Evolutionary conservation across 2,329 filamentous ascomycete species (phyloP), one percentile per base, ranked within the genome.

Genomic region (Botrytis paeoniae): DNA sequence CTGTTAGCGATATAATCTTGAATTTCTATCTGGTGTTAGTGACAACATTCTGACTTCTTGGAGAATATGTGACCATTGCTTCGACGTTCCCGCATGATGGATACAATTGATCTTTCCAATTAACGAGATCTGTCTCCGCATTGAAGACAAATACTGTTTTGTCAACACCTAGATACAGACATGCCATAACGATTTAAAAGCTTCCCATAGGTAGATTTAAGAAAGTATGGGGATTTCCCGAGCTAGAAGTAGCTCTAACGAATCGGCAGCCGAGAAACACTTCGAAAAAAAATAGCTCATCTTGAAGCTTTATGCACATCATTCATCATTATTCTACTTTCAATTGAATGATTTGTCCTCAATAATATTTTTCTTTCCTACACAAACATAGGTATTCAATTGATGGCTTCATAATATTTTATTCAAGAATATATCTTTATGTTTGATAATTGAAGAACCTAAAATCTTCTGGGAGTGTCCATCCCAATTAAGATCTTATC

Each of bases 271-370:
- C 69, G 69, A 48, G 51, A 41, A 41, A 70, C 57, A 25, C 57
- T 37, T 70, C 41, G 37, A 69, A 39, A 70, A 69, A 70, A 35
- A 60, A 25, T 48, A 29, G 51, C n/a, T 41, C 65, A 41, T 69
- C 66, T 59, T 20, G 18, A 64, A 63, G 60, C 60, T 63, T 63
- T 41, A 63, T 63, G 61, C 61, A 45, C 39, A 64, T 64, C 39
- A 14, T 64, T 64, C 61, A 64, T 32, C n/a, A 64, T 43, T 29
- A 18, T 37, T 66, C 43, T 70, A 62, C 14, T 48, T 57, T n/a
- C 37, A 66, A 43, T 66, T 71, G 69, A 71, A 65, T 45, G 45
- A 63, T 66, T 71, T 70, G 68, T 60, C 54, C 68, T 70, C 51
- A 70, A 69, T 71, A 22, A 69, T 66, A 6, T 39, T 32, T 54